phyloP scores from a whole-genome alignment of 495 filamentous ascomycete species.

The Penicillium coffeae region DNA sequence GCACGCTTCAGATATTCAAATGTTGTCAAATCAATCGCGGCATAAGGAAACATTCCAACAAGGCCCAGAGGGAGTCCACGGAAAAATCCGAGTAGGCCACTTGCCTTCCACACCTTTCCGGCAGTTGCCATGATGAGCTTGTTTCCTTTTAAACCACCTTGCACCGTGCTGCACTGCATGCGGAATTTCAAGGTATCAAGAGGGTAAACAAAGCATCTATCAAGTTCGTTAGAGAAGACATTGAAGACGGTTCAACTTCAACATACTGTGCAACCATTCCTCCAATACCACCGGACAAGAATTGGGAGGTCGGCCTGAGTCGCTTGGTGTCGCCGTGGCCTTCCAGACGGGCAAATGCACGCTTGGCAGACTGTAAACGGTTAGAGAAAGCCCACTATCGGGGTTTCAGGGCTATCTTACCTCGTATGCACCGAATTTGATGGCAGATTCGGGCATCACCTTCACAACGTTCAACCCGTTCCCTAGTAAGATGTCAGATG shows the following conservation, averaged over 20 bases:
- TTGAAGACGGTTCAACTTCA: background rate
- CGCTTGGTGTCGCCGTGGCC: slow-evolving; percentile 77
- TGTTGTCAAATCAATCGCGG: slow-evolving; percentile 90
- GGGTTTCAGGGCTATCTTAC: slow-evolving; percentile 32
- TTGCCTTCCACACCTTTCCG: slow-evolving; percentile 75
- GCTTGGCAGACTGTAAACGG: slow-evolving; percentile 69
- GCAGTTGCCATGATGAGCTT: slow-evolving; percentile 76
- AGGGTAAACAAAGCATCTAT: slow-evolving; percentile 86
- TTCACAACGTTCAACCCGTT: slow-evolving; percentile 97
- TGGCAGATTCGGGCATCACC: slow-evolving; percentile 96
- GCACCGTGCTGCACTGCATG: slow-evolving; percentile 90
- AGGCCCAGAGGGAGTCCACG: slow-evolving; percentile 90
- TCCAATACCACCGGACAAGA: slow-evolving; percentile 83
- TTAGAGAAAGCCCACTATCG: slow-evolving; percentile 14
- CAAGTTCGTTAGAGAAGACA: slow-evolving; percentile 24
- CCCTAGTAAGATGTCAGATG: slow-evolving; percentile 48
- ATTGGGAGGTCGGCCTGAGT: slow-evolving; percentile 80
- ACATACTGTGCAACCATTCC: slow-evolving; percentile 86
- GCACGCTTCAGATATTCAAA: slow-evolving; percentile 87
- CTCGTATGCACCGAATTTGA: slow-evolving; percentile 95
- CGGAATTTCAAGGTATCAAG: slow-evolving; percentile 98
- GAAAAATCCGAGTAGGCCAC: slow-evolving; percentile 75
- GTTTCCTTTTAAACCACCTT: slow-evolving; percentile 80
- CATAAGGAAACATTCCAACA: slow-evolving; percentile 95
- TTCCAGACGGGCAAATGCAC: slow-evolving; percentile 78